Evolutionary conservation across 2,329 filamentous ascomycete genomes (phyloP).

Genomic region (Aspergillus transmontanensis): DNA sequence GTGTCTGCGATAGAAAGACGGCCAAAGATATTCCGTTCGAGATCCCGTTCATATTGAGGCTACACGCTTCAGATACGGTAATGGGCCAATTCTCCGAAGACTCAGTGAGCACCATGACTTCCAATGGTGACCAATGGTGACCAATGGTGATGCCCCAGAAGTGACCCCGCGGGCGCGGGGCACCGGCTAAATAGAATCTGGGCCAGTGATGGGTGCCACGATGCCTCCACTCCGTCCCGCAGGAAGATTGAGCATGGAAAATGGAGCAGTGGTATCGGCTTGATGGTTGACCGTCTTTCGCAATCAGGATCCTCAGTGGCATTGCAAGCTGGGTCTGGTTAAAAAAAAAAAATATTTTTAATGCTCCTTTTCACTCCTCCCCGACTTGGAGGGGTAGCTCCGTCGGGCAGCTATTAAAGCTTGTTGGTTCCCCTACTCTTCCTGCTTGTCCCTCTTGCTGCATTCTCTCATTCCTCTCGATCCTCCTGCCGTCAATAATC

Average conservation of each 20-base stretch:
- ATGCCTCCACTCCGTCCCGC: conserved; percentile 13
- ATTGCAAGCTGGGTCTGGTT: background rate
- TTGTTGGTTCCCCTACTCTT: conserved; percentile 18
- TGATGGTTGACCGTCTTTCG: conserved; percentile 7
- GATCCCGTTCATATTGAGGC: background rate
- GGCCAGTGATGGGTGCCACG: conserved; percentile 10
- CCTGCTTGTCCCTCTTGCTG: conserved; percentile 10
- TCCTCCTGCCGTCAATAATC: conserved; percentile 2
- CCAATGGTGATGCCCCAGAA: conserved; percentile 1
- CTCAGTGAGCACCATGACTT: background rate
- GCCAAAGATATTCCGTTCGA: background rate
- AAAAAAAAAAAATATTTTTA: conserved; percentile 9
- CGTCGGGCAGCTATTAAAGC: conserved; percentile 19
- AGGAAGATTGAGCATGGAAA: conserved; percentile 12
- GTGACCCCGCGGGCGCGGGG: background rate
- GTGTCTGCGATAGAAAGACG: background rate
- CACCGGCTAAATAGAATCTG: conserved; percentile 6
- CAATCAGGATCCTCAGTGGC: conserved; percentile 7
- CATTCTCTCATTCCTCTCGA: conserved; percentile 7
- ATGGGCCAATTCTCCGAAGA: background rate
- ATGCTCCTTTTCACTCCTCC: background rate
- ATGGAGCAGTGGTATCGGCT: conserved; percentile 4
- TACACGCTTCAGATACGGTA: background rate
- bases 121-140: background rate
- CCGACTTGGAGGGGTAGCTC: conserved; percentile 18